Base-by-base conservation (phyloP, 1,284 basidiomycete genomes). In the Leucoagaricus sp. region DNA sequence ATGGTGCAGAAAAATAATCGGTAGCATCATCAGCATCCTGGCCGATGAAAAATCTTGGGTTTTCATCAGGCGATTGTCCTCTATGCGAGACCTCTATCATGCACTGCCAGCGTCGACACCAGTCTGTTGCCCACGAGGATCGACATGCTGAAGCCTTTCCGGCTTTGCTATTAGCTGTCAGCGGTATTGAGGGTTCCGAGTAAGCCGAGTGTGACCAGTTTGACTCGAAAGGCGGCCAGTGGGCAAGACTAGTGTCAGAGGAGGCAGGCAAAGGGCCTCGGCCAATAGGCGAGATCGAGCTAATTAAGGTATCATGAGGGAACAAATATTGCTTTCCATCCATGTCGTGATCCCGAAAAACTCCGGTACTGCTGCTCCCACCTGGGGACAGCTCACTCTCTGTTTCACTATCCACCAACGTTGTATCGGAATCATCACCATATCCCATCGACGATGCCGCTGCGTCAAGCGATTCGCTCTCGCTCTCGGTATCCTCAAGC, bases 371-470 rank as follows among this genome's bases (percentile, higher is more conserved):
- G 15, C n/a, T 29, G 40, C 28, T 53, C 49, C 23, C 41, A 13
- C 33, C 44, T 41, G 47, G 36, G 21, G 41, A 44, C 33, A 49
- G 12, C 23, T 73, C 74, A n/a, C 55, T 63, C 29, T 74, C 73
- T 44, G 64, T 70, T 53, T 75, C 76, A 51, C 72, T 76, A 55
- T 77, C 79, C 12, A 80, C 78, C 6, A 81, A 69, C 3, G 78
- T 80, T 25, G 71, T 61, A 50, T 81, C 78, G 13, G 77, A 79
- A 59, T 77, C 77, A 56, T 78, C 76, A 49, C 75, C 75, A 58
- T 65, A 70, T 26, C 65, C 67, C 6, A 68, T 63, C 19, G 73
- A 75, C 13, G 54, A 55, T 10, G 47, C 36, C 1, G 69, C 69
- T 45, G 68, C 71, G 28, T 67, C 69, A 48, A 68, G 57, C 9